Base-by-base conservation (phyloP, 2,329 filamentous ascomycete genomes). In the Fusarium sp. region DNA sequence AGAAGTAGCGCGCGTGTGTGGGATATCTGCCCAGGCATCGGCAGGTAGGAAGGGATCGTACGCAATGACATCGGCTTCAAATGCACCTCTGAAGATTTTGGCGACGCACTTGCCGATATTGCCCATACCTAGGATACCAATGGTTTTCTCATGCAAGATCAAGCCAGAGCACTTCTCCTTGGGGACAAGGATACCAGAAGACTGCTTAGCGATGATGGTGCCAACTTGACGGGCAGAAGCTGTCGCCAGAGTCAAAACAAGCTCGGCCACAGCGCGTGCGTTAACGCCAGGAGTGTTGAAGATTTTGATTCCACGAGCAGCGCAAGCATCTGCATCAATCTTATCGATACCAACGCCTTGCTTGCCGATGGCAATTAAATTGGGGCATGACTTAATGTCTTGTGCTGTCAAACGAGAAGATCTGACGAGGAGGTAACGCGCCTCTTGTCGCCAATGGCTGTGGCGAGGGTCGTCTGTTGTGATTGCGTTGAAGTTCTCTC, bases 271-370 rank as follows among this genome's bases (percentile, higher is more conserved):
- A 3, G 81, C 77, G 3, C 78, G 77, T 0, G 79, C 78, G 61
- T 81, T 85, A 1, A 82, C 79, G 2, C 82, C 83, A 0, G 82
- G 83, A 0, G 83, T 85, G 60, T 84, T 84, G 65, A 81, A 77
- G 30, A 85, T 79, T n/a, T 77, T 77, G 65, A 85, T 80, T 1
- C 76, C 79, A 0, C 78, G 75, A 3, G 74, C 70, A 6, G 72
- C 65, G 53, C 81, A 83, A 4, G 82, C 81, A 0, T 71, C 70
- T 13, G 72, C 69, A 54, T 84, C 82, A 33, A 83, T 83, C 54
- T 81, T 83, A 57, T 84, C 82, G 37, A 83, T 79, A 1, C 82
- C 82, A 10, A 82, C 81, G 2, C 83, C 83, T 33, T 84, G 83
- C 70, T 84, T 84, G 56, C 80, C 80, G 36, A 84, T 80, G 4